Evolutionary conservation across 208 protist species (phyloP), one percentile per base, ranked within the genome.

Genomic region (Trypanosoma melophagium): DNA sequence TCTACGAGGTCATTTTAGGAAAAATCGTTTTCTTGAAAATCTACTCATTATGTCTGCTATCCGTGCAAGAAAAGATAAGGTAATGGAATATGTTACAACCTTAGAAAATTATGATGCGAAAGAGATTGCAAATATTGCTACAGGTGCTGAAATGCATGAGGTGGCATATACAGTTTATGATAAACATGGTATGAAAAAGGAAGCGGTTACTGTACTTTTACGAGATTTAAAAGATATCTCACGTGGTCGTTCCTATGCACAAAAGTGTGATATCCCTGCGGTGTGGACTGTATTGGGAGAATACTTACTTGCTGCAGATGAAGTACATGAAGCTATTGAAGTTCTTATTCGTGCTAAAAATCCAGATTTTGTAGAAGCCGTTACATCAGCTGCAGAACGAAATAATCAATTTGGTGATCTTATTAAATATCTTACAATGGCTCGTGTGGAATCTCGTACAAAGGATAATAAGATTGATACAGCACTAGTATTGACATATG

Each of bases 21-120:
- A 94, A 49, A 99, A 99, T 89, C 85, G 90, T 53, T 99, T 98
- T 76, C 89, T 99, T 8, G 99, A 99, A 87, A 99, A 99, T 80
- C 89, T 99, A 42, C 89, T 99, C 25, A 99, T 99, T 73, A 88
- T 99, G 56, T 99, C 99, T 28, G 98, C 99, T 42, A 98, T 99
- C 75, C 98, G 99, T 63, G 97, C 97, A 10, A 81, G 86, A 42
- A 86, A 86, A 70, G 80, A 90, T 56, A 92, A 97, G 55, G 99
- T 99, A 3, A 99, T 98, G 90, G 97, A 99, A 66, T 99, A 99
- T 85, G 96, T 99, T 50, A 94, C 98, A 25, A 89, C 89, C 53
- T 89, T 99, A 0, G 96, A 99, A 73, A 98, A 99, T 80, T 99
- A 99, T 87, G 99, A 99, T 77, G 97, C 94, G 7, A 87, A 89